These are phyloP conservation scores for Saururus chinensis DNA, from an alignment of 164 flowering plant genomes.

Conservation along the genomic window DNA sequence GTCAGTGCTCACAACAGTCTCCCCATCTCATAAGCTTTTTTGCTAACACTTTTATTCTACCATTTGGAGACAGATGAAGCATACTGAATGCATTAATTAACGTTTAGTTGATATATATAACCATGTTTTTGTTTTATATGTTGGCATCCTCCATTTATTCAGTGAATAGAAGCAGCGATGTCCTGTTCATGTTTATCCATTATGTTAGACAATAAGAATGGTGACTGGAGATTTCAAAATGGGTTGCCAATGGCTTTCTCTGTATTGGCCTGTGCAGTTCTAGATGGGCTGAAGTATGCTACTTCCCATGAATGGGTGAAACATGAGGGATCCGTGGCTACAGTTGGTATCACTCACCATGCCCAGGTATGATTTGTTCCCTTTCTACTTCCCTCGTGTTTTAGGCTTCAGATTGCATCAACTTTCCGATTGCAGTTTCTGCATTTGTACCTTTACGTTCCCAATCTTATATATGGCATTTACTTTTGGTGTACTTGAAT, in stretches of 20 bases:
- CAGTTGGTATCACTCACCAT: slow-evolving; percentile 92
- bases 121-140: no score
- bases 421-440: not conserved
- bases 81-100: no score
- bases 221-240: no score
- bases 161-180: no score
- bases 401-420: not conserved
- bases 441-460: not conserved
- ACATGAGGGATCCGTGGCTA: slow-evolving; percentile 83
- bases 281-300: slow-evolving; percentile 85
- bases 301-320: slow-evolving; percentile 96
- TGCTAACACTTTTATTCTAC: no score
- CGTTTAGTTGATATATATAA: no score
- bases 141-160: no score
- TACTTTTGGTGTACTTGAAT: not conserved
- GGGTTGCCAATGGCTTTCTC: not conserved
- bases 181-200: no score
- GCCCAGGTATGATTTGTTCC: slow-evolving; percentile 50
- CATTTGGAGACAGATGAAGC: no score
- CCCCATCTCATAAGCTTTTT: no score
- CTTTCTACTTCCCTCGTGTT: not conserved
- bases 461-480: not conserved
- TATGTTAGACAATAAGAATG: not conserved
- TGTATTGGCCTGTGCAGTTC: slow-evolving; percentile 31
- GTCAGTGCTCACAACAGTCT: slow-evolving; percentile 39